These are phyloP conservation scores for Vanderwaltozyma tropicalis DNA, from an alignment of 805 yeast genomes.

Conservation along the genomic window DNA sequence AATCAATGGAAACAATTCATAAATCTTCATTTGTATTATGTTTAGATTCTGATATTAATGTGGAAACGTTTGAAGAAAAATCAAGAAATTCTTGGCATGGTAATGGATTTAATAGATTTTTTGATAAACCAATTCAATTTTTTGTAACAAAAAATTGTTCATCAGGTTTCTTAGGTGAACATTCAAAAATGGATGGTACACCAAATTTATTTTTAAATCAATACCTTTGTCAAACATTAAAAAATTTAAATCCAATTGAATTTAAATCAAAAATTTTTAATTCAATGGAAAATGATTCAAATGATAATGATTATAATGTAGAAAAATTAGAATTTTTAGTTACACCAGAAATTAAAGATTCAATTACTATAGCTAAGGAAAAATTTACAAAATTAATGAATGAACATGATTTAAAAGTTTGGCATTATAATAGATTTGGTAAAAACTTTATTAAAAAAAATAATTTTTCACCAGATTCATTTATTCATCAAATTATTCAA, in stretches of 20 bases:
- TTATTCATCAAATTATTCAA: conserved; percentile 82
- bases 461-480: conserved; percentile 89
- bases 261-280: conserved; percentile 13
- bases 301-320: not conserved
- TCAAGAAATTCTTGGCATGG: conserved; percentile 90
- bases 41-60: conserved; percentile 54
- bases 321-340: conserved; percentile 40
- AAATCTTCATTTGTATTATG: conserved; percentile 73
- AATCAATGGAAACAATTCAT: conserved; percentile 56
- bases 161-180: conserved; percentile 93
- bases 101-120: conserved; percentile 82
- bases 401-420: conserved; percentile 64
- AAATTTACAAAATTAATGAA: conserved; percentile 45
- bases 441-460: conserved; percentile 74
- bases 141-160: conserved; percentile 71
- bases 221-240: conserved; percentile 49
- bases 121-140: conserved; percentile 84
- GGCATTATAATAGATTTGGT: conserved; percentile 79
- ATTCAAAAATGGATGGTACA: conserved; percentile 96
- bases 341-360: conserved; percentile 37
- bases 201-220: conserved; percentile 86
- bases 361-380: conserved; percentile 45
- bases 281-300: not conserved
- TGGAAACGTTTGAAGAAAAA: conserved; percentile 72
- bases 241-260: conserved; percentile 33